Evolutionary conservation across 2,329 filamentous ascomycete genomes (phyloP), one percentile per base, ranked within the genome.

Genomic region (Alternaria novae-zelandiae): DNA sequence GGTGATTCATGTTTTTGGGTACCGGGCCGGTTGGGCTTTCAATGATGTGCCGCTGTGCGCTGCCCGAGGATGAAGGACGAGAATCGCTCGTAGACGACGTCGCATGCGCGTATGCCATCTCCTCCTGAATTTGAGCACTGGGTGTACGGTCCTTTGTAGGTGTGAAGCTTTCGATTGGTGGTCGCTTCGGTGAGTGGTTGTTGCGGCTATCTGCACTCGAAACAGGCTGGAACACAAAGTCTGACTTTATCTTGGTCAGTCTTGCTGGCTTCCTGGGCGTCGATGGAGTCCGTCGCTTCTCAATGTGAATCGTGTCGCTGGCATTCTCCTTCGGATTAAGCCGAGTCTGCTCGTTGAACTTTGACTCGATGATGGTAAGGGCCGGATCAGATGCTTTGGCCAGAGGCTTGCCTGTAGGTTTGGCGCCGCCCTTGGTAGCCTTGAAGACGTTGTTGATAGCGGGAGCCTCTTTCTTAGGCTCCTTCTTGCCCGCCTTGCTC

Each of bases 381-480:
- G 60, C 21, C 26, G 61, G 30, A 13, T 61, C 53, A 15, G 50
- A 54, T 17, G 51, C 50, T 59, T 70, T 71, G 43, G 51, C 55
- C 44, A 51, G 10, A 32, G 46, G 45, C 46, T 74, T 74, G 36
- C 51, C 57, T 15, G 63, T 54, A 51, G 64, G n/a, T 51, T 61
- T 71, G 6, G 63, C 46, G n/a, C 69, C 55, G 28, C 59, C 63
- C 58, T 79, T 79, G 25, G 71, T 70, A 28, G 71, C 69, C 45
- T 73, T 76, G 68, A 79, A 77, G 28, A 69, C 66, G 36, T 66
- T 65, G 30, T 76, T 78, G 58, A 79, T 76, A 4, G 57, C 63
- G 6, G 64, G 57, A 4, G 54, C 63, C 9, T 73, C 67, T 17
- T 74, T 74, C 61, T 73, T 72, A 3, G 64, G 50, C 17, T 70